phyloP scores from a whole-genome alignment of 1,139 yeast genomes.

The Candida sanyaensis region DNA sequence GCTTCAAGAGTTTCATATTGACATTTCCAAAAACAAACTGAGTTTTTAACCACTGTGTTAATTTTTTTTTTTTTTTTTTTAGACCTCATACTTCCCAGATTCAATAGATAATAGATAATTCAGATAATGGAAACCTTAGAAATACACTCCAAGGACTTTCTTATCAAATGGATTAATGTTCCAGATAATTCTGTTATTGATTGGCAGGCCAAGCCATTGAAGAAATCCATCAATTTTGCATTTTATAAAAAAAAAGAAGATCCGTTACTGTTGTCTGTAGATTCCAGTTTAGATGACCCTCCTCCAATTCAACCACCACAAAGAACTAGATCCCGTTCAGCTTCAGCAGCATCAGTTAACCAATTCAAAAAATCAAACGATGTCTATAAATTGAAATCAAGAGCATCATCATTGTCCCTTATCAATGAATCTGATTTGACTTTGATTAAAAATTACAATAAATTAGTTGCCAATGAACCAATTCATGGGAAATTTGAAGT shows the following conservation, averaged over 20 bases:
- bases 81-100: background rate
- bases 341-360: conserved; percentile 41
- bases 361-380: conserved; percentile 36
- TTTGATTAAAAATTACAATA: conserved; percentile 45
- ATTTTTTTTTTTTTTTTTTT: background rate
- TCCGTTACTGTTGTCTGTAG: conserved; percentile 4
- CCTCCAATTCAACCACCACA: conserved; percentile 10
- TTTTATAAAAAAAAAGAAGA: conserved; percentile 50
- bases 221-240: conserved; percentile 75
- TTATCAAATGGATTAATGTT: conserved; percentile 87
- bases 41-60: background rate
- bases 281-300: background rate
- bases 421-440: conserved; percentile 40
- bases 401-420: conserved; percentile 35
- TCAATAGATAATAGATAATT: background rate
- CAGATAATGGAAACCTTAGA: conserved; percentile 65
- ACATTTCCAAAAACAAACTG: background rate
- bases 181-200: conserved; percentile 65
- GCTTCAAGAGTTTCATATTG: background rate
- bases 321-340: conserved; percentile 27
- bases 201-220: conserved; percentile 84
- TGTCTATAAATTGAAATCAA: conserved; percentile 35
- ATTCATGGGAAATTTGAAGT: conserved; percentile 65
- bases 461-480: conserved; percentile 56
- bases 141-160: conserved; percentile 83